Percentiles rank a stretch among this genome's conserved stretches.
These are phyloP conservation scores for Jaminaea rosea DNA, from an alignment of 1,284 basidiomycete species.

Conservation along the genomic window DNA sequence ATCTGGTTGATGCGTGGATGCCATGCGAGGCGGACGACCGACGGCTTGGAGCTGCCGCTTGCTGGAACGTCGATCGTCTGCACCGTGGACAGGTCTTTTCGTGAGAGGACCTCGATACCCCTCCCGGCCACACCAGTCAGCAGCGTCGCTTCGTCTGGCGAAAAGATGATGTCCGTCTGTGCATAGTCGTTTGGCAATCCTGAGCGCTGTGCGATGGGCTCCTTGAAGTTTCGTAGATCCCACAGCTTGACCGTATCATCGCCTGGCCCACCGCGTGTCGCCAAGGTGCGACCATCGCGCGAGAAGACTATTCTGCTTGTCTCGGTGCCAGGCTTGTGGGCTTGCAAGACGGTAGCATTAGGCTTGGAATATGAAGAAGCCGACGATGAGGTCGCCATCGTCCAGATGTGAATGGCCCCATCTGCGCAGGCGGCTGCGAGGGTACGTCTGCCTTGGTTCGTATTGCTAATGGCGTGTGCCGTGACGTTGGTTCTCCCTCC, in stretches of 20 bases:
- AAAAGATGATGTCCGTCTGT: conserved; percentile 83
- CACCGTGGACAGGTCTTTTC: conserved; percentile 7
- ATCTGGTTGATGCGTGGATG: conserved; percentile 31
- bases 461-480: conserved; percentile 38
- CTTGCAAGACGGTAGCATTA: conserved; percentile 70
- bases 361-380: conserved; percentile 66
- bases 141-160: conserved; percentile 76
- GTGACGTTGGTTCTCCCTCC: conserved; percentile 91
- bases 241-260: conserved; percentile 93
- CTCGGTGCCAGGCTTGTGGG: conserved; percentile 72
- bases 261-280: conserved; percentile 72
- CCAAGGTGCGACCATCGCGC: conserved; percentile 66
- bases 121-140: conserved; percentile 59
- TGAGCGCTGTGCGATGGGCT: conserved; percentile 61
- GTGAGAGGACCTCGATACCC: conserved; percentile 15
- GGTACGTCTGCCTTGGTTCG: conserved; percentile 3
- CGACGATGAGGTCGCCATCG: conserved; percentile 77
- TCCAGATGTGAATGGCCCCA: conserved; percentile 87
- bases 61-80: conserved; percentile 2
- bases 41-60: background rate
- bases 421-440: conserved; percentile 65
- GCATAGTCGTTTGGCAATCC: conserved; percentile 72
- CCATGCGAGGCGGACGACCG: conserved; percentile 23
- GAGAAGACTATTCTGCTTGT: too few relatives aligned
- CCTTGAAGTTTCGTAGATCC: conserved; percentile 81